These are phyloP conservation scores for Physcomitrellopsis africana DNA, from an alignment of 225 moss, liverwort and hornwort genomes.

Conservation along the genomic window DNA sequence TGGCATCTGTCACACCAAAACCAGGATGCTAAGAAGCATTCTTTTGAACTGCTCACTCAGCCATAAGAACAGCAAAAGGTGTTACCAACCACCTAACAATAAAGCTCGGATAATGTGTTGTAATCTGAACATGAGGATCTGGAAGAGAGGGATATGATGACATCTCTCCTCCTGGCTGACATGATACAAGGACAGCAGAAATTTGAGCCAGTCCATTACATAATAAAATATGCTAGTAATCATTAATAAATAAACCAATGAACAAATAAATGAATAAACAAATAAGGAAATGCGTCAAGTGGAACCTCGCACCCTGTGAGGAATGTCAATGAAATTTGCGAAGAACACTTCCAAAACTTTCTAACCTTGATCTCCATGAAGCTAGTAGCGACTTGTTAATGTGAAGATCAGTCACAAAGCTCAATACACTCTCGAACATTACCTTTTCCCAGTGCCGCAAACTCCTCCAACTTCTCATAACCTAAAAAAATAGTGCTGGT, in stretches of 20 bases:
- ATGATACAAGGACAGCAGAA: not conserved
- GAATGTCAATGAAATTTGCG: slow-evolving; percentile 11
- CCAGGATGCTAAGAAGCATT: slow-evolving; percentile 46
- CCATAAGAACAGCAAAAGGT: slow-evolving; percentile 7
- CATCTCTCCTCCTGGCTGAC: not conserved
- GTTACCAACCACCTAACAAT: slow-evolving; percentile 8
- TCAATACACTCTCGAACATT: not conserved
- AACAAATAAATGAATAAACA: not conserved
- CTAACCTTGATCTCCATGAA: not conserved
- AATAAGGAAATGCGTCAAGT: not conserved
- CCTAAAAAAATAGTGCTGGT: slow-evolving; percentile 2
- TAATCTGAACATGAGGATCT: not conserved
- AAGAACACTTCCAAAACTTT: slow-evolving; percentile 18
- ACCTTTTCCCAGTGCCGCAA: slow-evolving; percentile 9
- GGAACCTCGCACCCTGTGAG: slow-evolving; percentile 3
- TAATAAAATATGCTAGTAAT: too few relatives aligned
- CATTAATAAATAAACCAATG: not conserved
- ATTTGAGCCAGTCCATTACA: too few relatives aligned
- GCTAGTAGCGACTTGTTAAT: slow-evolving; percentile 6
- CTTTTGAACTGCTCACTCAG: slow-evolving; percentile 29
- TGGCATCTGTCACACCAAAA: slow-evolving; percentile 75
- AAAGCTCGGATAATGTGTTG: slow-evolving; percentile 4
- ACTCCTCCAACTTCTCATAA: slow-evolving; percentile 5
- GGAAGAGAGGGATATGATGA: too few relatives aligned
- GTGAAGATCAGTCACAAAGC: slow-evolving; percentile 19